Evolutionary conservation across 1,284 basidiomycete species (phyloP).

Genomic region (Moesziomyces parantarcticus): DNA sequence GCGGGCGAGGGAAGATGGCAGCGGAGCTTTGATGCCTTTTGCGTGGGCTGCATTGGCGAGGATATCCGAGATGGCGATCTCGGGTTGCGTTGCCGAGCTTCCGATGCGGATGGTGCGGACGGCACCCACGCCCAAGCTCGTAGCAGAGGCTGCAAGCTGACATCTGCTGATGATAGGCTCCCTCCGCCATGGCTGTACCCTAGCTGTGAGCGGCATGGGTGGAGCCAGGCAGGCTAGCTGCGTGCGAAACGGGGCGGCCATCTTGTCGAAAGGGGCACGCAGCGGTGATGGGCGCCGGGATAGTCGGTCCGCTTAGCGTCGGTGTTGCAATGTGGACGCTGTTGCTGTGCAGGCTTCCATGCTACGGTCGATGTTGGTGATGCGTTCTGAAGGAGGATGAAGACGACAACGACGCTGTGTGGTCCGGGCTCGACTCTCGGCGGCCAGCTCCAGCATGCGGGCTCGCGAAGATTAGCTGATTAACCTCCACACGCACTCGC

Average conservation of each 20-base stretch:
- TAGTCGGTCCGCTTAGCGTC: background rate
- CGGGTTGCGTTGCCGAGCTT: slow-evolving; percentile 25
- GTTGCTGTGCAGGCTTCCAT: background rate
- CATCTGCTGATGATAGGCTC: background rate
- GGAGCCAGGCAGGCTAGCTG: background rate
- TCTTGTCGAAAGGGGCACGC: background rate
- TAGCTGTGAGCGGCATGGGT: background rate
- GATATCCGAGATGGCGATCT: slow-evolving; percentile 36
- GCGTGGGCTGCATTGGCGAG: slow-evolving; percentile 28
- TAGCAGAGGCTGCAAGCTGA: background rate
- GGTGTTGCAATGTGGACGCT: background rate
- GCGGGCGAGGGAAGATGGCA: slow-evolving; percentile 21
- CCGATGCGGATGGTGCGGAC: slow-evolving; percentile 23
- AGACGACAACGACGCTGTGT: too few species aligned
- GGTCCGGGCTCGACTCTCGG: too few species aligned
- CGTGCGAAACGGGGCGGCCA: background rate
- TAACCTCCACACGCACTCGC: background rate
- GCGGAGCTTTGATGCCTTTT: slow-evolving; percentile 18
- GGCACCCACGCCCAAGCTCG: background rate
- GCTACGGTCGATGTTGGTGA: background rate
- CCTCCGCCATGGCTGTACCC: too few species aligned
- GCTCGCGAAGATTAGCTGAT: background rate
- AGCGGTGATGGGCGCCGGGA: background rate
- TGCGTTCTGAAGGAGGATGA: background rate
- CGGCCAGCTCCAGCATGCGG: too few species aligned